These are phyloP conservation scores for Cladophialophora immunda DNA, from an alignment of 2,329 filamentous ascomycete species.

Conservation along the genomic window DNA sequence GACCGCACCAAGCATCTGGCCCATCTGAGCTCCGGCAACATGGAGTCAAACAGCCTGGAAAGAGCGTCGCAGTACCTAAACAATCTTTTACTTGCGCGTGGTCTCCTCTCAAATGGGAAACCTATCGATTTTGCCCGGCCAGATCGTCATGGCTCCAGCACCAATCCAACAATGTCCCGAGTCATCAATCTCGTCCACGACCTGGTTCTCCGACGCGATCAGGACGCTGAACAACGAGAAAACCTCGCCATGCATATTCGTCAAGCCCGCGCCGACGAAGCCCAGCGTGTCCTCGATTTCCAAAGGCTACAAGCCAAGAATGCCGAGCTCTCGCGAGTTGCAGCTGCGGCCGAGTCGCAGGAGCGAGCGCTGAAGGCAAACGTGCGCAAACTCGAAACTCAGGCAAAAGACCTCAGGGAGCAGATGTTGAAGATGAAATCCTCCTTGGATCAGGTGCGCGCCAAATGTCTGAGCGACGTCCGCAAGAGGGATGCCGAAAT, in stretches of 20 bases:
- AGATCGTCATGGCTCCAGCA: slow-evolving; percentile 65
- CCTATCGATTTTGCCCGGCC: slow-evolving; percentile 81
- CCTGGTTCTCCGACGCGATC: slow-evolving; percentile 86
- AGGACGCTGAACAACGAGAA: slow-evolving; percentile 89
- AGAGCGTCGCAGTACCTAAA: slow-evolving; percentile 72
- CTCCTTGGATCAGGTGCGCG: slow-evolving; percentile 81
- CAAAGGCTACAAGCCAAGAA: slow-evolving; percentile 64
- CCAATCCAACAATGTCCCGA: slow-evolving; percentile 77
- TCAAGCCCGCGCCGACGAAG: slow-evolving; percentile 75
- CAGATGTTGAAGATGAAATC: slow-evolving; percentile 82
- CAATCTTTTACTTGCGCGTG: slow-evolving; percentile 70
- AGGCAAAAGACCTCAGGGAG: slow-evolving; percentile 79
- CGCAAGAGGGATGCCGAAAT: slow-evolving; percentile 90
- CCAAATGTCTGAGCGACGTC: slow-evolving; percentile 88
- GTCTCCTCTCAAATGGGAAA: slow-evolving; percentile 65
- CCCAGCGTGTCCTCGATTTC: slow-evolving; percentile 76
- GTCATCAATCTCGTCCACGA: slow-evolving; percentile 96
- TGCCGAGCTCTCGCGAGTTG: slow-evolving; percentile 64
- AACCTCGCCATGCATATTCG: slow-evolving; percentile 81
- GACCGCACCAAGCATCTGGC: neutral
- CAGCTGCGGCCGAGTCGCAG: slow-evolving; percentile 71
- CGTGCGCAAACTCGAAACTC: slow-evolving; percentile 76
- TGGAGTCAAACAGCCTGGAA: slow-evolving; percentile 52
- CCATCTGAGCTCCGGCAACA: slow-evolving; percentile 14
- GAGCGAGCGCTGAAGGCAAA: slow-evolving; percentile 75